phyloP scores from a whole-genome alignment of 768 basidiomycete species.

The Rhodotorula graminis region DNA sequence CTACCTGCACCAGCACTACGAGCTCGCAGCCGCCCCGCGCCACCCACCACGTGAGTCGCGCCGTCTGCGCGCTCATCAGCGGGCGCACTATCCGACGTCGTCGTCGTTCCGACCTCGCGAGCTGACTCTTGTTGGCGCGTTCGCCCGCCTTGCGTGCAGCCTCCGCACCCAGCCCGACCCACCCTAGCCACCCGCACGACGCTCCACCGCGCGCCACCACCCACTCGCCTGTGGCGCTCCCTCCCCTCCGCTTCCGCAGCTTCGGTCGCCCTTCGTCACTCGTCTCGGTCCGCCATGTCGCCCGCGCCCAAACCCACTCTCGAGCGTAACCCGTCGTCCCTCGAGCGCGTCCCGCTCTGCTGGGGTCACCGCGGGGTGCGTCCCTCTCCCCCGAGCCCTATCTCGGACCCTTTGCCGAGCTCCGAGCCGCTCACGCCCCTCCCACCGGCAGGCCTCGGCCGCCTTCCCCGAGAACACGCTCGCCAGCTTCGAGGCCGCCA shows the following conservation, averaged over 20 bases:
- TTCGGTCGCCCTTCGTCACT: not conserved
- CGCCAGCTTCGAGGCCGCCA: slow-evolving; percentile 89
- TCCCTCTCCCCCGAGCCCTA: not conserved
- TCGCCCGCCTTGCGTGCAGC: too few species aligned
- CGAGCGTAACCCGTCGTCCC: not conserved
- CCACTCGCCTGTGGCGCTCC: not conserved
- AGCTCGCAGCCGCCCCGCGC: too few species aligned
- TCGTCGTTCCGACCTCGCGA: too few species aligned
- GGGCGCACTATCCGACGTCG: too few species aligned
- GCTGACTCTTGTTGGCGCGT: too few species aligned
- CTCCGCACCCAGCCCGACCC: too few species aligned
- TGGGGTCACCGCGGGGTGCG: slow-evolving; percentile 68
- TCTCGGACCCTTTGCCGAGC: too few species aligned
- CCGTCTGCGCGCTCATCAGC: too few species aligned
- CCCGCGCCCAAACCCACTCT: not conserved
- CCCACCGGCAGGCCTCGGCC: slow-evolving; percentile 63
- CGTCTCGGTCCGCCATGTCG: not conserved
- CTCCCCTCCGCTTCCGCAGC: not conserved
- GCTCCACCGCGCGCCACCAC: not conserved
- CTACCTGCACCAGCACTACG: too few species aligned
- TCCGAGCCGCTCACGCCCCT: too few species aligned
- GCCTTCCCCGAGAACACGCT: slow-evolving; percentile 89
- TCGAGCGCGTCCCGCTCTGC: slow-evolving; percentile 57
- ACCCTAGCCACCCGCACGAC: not conserved
- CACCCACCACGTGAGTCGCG: too few species aligned